Evolutionary conservation across 1,284 basidiomycete species (phyloP), one percentile per base, ranked within the genome.

Genomic region (Tetrapyrgos nigripes): DNA sequence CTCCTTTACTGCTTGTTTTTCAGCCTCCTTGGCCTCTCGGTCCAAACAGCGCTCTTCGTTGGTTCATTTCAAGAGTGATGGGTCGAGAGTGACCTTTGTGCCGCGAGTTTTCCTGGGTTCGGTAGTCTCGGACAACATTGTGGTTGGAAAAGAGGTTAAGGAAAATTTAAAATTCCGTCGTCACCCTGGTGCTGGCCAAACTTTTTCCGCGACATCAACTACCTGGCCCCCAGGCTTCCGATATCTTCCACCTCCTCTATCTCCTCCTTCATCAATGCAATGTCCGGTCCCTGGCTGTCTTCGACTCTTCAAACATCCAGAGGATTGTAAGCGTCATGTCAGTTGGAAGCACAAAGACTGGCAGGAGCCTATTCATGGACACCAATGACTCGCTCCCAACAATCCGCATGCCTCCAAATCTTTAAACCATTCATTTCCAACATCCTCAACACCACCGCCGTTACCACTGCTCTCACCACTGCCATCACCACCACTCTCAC

Each of bases 221-320:
- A 33, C 14, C 14, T 33, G 37, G 33, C 21, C 23, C 35, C 53
- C 17, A 27, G 14, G 23, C 27, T 56, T 27, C 21, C 19, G 37
- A 17, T 40, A 8, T n/a, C 17, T n/a, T 40, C 19, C 37, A 9
- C 17, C 13, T n/a, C 17, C 19, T 40, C 17, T n/a, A 17, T n/a
- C 4, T 40, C 37, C 17, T 40, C 17, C 17, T n/a, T 9, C 14
- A 11, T 4, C 17, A 40, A 40, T 40, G 37, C 13, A 40, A 19
- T 56, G 54, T 21, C 33, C 24, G 2, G 35, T 49, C 31, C 33
- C 46, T 28, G 31, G 46, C 5, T 56, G 54, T 50, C 37, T 56
- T 21, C 54, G 47, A 3, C 23, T 47, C 26, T 56, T 56, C 27
- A 26, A 37, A 5, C 44, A 28, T 37, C 4, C 37, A 9, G 37